Evolutionary conservation across 495 filamentous ascomycete genomes (phyloP), one percentile per base, ranked within the genome.

Genomic region (Recurvomyces mirabilis): DNA sequence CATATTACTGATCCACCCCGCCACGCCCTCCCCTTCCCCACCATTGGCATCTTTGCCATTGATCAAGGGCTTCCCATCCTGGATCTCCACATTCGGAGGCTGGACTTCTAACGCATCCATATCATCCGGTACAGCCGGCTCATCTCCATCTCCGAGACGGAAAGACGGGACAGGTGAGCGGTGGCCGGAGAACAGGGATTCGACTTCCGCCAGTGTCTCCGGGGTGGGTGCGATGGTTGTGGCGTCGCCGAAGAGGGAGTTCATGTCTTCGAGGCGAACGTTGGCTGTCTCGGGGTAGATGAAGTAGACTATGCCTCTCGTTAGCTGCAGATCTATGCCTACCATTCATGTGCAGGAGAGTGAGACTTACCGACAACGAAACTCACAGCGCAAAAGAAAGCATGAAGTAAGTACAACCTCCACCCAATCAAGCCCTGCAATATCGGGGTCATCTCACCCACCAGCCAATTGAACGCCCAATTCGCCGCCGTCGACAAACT

Each of bases 381-480:
- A 68, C 86, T 94, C 50, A 85, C 77, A 34, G 84, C 89, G 61
- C 91, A 98, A 65, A 93, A 98, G 60, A 98, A 96, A 12, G 91
- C 91, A 63, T 98, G 93, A 2, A 98, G 66, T 22, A 98, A 70
- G 54, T 98, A 98, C 38, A 98, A 65, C 34, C 88, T 77, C 93
- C 91, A 96, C 49, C 77, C 76, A 46, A 98, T 94, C 62, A 68
- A 74, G 46, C 85, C 84, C 61, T 96, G 91, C 31, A 96, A 68
- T 47, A 96, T 74, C 2, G 91, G 91, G 6, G 91, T 98, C 66
- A 96, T 74, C 61, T 87, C 82, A 31, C 91, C 93, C 21, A 96
- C 93, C 4, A 96, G 70, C 83, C 86, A 98, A 58, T 98, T 98
- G 66, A 91, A 96, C 3, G 89, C 86, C 93, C 93, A 98, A 59